Base-by-base conservation (phyloP, 2,329 filamentous ascomycete species). In the Aspergillus oerlinghausenensis region DNA sequence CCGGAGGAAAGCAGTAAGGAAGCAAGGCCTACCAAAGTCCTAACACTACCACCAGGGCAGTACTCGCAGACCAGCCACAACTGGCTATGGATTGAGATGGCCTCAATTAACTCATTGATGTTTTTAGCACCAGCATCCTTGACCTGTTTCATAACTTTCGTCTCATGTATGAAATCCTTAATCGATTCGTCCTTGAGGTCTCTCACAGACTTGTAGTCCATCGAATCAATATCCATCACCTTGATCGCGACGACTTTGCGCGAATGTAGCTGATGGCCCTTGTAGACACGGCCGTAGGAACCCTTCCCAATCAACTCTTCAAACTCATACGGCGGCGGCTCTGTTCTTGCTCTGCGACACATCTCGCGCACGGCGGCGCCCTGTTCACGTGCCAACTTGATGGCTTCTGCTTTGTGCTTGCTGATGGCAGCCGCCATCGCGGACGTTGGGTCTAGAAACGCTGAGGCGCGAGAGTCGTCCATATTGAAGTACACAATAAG, bases 1-100 rank as follows among this genome's bases (percentile, higher is more conserved):
- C 28, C 19, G 3, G 35, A 14, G 17, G 52, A 29, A 52, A 50
- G 42, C 23, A 14, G 9, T 4, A 21, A n/a, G 1, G 19, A 50
- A 28, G 21, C 48, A 11, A 47, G 8, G 59, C 80, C 77, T 79
- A 86, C 84, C 64, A 88, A 66, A 8, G 85, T 87, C 57, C 84
- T 80, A 6, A 88, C 80, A 71, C 85, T 88, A 52, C 85, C 85
- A 62, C 85, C 85, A 26, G 84, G 84, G 60, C 84, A 86, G 67
- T 87, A 87, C 67, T 87, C 85, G 69, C 82, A 85, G 54, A 88
- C 79, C 60, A 88, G 80, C 85, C 85, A 88, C 23, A 88, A 73
- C 63, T 87, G 84, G 52, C 83, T 84, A 62, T 87, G 83, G 23
- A 87, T 80, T 3, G 83, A 80, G 48, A 86, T 81, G 0, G 85